Evolutionary conservation across 208 protist genomes (phyloP), one percentile per base, ranked within the genome.

Genomic region (Acanthamoeba polyphaga): DNA sequence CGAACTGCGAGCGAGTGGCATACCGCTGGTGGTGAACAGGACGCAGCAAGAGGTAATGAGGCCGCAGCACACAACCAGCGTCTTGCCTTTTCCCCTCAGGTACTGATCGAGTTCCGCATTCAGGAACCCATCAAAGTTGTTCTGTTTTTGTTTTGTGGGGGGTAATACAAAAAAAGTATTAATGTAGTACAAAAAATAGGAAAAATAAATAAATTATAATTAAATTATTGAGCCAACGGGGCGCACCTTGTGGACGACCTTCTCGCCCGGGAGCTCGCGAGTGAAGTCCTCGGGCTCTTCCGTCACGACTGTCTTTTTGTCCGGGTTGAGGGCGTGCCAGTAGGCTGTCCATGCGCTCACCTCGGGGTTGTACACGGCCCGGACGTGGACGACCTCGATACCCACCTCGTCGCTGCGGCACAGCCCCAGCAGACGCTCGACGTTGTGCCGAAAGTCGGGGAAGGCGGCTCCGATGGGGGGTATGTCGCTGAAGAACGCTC

Each of bases 81-180:
- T 88, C 51, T 88, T 88, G 51, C 80, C 80, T n/a, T 88, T 88
- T 27, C 10, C 24, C 80, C 43, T 88, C 7, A 88, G 51, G 49
- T 88, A 88, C 80, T 32, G 0, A 38, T 88, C 80, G 17, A 88
- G 80, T 12, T 88, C 53, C 24, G 5, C 49, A 51, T 64, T 38
- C 32, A 88, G 24, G 80, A 88, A 88, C 13, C 80, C 80, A 88
- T 88, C 80, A 64, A 88, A 88, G n/a, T 88, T 88, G 80, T 88
- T 88, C 80, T 88, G 51, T 22, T n/a, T 46, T 46, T 46, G 2
- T 10, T 32, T 43, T 43, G 38, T 43, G 1, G 3, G 38, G 1
- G 1, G 3, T 4, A 43, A 43, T 4, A 43, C 38, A 43, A 43
- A 1, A 1, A 43, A 43, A 43, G 1, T 43, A 43, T 43, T 43